Conservation (phyloP, 2,329 filamentous ascomycete species). For the Aspergillus caelatus region DNA sequence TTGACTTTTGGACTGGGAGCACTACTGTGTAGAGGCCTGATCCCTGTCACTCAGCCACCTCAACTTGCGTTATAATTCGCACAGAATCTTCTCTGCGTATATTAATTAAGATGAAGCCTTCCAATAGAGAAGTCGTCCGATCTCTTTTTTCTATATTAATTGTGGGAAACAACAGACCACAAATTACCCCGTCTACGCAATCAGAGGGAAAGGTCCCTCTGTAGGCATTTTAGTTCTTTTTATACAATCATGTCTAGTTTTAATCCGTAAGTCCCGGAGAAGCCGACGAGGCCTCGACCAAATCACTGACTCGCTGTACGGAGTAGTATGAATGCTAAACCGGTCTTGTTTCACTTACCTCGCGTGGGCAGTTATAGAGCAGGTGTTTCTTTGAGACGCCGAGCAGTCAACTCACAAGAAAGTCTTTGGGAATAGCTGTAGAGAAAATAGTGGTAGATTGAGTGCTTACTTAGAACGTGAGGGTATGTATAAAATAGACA, state of each 20-base stretch:
- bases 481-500: background rate
- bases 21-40: background rate
- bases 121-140: background rate
- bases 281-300: background rate
- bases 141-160: background rate
- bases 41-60: background rate
- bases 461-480: background rate
- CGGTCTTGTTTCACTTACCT: background rate
- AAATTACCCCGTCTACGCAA: background rate
- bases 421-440: too few relatives aligned
- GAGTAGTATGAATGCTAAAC: background rate
- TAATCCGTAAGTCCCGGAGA: background rate
- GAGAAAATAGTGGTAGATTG: background rate
- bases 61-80: background rate
- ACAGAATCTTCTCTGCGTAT: background rate
- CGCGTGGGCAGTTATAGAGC: background rate
- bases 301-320: background rate
- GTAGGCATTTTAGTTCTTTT: background rate
- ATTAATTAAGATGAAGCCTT: background rate
- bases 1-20: background rate
- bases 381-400: background rate
- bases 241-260: background rate
- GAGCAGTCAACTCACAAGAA: too few relatives aligned
- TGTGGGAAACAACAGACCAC: background rate
- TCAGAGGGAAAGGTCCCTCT: background rate